These are phyloP conservation scores for Aspergillus spinulosporus DNA, from an alignment of 2,329 filamentous ascomycete genomes.

Conservation along the genomic window DNA sequence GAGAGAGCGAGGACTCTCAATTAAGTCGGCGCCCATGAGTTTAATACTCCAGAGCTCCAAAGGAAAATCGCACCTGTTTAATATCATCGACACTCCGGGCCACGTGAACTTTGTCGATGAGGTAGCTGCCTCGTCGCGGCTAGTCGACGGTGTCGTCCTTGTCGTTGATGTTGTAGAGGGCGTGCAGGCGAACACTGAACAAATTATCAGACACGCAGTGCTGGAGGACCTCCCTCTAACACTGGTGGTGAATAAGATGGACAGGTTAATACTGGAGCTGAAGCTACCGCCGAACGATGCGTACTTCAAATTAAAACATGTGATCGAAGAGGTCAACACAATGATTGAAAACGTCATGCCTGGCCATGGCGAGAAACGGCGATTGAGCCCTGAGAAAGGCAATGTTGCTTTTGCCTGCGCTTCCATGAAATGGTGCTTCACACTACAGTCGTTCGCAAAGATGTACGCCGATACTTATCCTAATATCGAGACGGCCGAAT, in stretches of 20 bases:
- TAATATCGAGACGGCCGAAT: constrained; percentile 77
- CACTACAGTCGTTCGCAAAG: constrained; percentile 86
- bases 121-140: constrained; percentile 79
- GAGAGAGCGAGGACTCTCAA: constrained; percentile 82
- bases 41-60: constrained; percentile 83
- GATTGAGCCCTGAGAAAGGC: constrained; percentile 91
- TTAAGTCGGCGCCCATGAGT: constrained; percentile 94
- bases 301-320: constrained; percentile 98
- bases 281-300: constrained; percentile 93
- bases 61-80: constrained; percentile 92
- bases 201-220: constrained; percentile 94
- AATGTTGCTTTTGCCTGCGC: constrained; percentile 97
- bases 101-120: constrained; percentile 99
- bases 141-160: constrained; percentile 88
- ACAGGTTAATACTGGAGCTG: constrained; percentile 88
- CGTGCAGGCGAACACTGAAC: constrained; percentile 97
- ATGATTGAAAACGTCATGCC: constrained; percentile 86
- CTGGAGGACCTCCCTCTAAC: constrained; percentile 86
- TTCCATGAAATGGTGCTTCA: constrained; percentile 96
- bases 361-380: constrained; percentile 72
- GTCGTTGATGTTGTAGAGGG: constrained; percentile 97
- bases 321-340: constrained; percentile 97
- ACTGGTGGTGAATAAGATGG: constrained; percentile 95
- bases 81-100: constrained; percentile 92
- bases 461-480: constrained; percentile 93